Percentiles rank a stretch among this genome's conserved stretches.
These are phyloP conservation scores for Artemisia argyi DNA, from an alignment of 129 eudicot species.

Conservation along the genomic window DNA sequence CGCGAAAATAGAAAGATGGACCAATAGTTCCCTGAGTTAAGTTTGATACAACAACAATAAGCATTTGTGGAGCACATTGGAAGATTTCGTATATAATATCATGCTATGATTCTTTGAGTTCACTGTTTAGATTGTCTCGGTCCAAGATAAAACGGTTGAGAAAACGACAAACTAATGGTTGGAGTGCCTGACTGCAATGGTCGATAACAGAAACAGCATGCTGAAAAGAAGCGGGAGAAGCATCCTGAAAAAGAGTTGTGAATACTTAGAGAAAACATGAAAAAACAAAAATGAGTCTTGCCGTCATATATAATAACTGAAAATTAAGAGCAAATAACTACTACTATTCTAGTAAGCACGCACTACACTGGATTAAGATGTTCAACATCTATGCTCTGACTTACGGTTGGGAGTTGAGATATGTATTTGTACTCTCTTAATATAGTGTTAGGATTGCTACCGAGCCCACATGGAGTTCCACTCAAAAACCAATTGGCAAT, in stretches of 20 bases:
- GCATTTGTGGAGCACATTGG: conserved; percentile 73
- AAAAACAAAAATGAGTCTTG: not conserved
- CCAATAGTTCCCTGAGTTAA: conserved; percentile 77
- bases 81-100: conserved; percentile 68
- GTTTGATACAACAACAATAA: conserved; percentile 68
- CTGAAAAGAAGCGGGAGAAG: conserved; percentile 54
- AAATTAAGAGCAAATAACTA: too few species aligned
- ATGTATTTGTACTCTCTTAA: not conserved
- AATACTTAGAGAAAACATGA: not conserved
- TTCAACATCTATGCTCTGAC: not conserved
- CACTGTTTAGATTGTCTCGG: conserved; percentile 61
- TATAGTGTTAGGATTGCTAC: too few species aligned
- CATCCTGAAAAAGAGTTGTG: conserved; percentile 46
- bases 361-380: not conserved
- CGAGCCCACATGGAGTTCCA: too few species aligned
- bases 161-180: conserved; percentile 69
- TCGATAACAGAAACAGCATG: conserved; percentile 80
- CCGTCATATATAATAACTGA: conserved; percentile 1
- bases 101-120: conserved; percentile 75
- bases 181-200: conserved; percentile 54
- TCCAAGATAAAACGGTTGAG: conserved; percentile 76
- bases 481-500: too few species aligned
- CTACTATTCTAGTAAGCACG: too few species aligned
- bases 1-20: conserved; percentile 29
- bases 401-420: not conserved